Conservation (phyloP, 1,139 yeast species). For the Scheffersomyces titani region DNA sequence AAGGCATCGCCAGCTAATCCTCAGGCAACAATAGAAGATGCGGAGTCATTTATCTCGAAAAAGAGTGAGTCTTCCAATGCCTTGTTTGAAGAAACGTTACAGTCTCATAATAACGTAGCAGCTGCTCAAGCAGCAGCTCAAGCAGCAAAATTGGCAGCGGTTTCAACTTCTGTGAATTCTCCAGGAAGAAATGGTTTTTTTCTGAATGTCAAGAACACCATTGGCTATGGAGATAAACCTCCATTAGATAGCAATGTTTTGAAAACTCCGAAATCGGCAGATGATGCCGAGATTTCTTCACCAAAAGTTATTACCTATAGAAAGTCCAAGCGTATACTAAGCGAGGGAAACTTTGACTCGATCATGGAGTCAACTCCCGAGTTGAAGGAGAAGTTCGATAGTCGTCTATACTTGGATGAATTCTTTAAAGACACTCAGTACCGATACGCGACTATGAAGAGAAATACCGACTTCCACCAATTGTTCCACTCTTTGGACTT, state of each 20-base stretch:
- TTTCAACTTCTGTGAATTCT: not conserved
- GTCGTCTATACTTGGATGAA: slow-evolving; percentile 39
- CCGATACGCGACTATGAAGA: slow-evolving; percentile 62
- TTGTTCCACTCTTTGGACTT: slow-evolving; percentile 68
- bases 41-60: slow-evolving; percentile 40
- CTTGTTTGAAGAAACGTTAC: slow-evolving; percentile 7
- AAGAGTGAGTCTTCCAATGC: slow-evolving; percentile 22
- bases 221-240: slow-evolving; percentile 1
- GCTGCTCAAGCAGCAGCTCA: slow-evolving; percentile 6
- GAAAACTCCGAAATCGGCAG: not conserved
- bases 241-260: not conserved
- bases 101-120: slow-evolving; percentile 3
- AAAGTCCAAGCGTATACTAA: slow-evolving; percentile 36
- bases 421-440: slow-evolving; percentile 35
- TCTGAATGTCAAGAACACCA: slow-evolving; percentile 8
- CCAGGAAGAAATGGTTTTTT: slow-evolving; percentile 7
- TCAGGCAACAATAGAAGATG: slow-evolving; percentile 57
- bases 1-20: slow-evolving; percentile 63
- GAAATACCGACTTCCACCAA: slow-evolving; percentile 80
- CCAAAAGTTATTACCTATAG: slow-evolving; percentile 54
- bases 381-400: slow-evolving; percentile 30
- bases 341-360: slow-evolving; percentile 32
- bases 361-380: slow-evolving; percentile 11
- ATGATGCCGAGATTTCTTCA: slow-evolving; percentile 13
- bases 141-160: slow-evolving; percentile 1